These are phyloP conservation scores for Piloderma croceum DNA, from an alignment of 768 basidiomycete genomes.

Conservation along the genomic window DNA sequence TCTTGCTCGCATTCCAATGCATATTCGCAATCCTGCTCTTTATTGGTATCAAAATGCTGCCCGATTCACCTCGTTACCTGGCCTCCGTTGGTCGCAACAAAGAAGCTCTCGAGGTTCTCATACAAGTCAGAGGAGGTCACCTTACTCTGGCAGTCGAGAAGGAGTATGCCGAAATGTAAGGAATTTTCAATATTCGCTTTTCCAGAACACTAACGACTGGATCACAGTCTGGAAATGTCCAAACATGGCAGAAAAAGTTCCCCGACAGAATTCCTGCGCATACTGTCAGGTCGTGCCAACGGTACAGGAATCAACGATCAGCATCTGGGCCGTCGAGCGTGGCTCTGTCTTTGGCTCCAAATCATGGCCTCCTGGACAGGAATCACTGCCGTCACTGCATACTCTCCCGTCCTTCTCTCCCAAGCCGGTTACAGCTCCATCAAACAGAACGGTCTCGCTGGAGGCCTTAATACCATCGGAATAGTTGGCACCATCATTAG, in stretches of 20 bases:
- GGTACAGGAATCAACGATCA: slow-evolving; percentile 28
- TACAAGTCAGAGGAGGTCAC: slow-evolving; percentile 26
- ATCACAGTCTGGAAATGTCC: slow-evolving; percentile 44
- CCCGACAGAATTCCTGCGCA: not conserved
- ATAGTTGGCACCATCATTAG: not conserved
- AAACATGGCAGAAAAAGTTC: slow-evolving; percentile 23
- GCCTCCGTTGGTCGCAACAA: slow-evolving; percentile 33
- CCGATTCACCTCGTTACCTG: slow-evolving; percentile 34
- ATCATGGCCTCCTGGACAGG: slow-evolving; percentile 40
- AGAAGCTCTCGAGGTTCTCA: slow-evolving; percentile 32
- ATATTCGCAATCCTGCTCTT: slow-evolving; percentile 34
- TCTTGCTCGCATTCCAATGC: slow-evolving; percentile 42
- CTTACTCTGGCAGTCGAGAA: slow-evolving; percentile 7
- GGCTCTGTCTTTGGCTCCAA: slow-evolving; percentile 40
- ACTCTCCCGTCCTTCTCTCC: slow-evolving; percentile 40
- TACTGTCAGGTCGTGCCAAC: not conserved
- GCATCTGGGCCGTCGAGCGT: slow-evolving; percentile 37
- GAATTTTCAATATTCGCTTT: slow-evolving; percentile 33
- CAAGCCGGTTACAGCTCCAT: slow-evolving; percentile 37
- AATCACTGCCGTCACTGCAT: slow-evolving; percentile 42
- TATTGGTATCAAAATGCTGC: slow-evolving; percentile 21
- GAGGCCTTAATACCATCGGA: slow-evolving; percentile 8
- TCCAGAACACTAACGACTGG: slow-evolving; percentile 38
- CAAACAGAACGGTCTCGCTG: slow-evolving; percentile 40
- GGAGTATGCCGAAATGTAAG: slow-evolving; percentile 32